Conservation (phyloP, 2,329 filamentous ascomycete species). For the Dendryphion nanum region DNA sequence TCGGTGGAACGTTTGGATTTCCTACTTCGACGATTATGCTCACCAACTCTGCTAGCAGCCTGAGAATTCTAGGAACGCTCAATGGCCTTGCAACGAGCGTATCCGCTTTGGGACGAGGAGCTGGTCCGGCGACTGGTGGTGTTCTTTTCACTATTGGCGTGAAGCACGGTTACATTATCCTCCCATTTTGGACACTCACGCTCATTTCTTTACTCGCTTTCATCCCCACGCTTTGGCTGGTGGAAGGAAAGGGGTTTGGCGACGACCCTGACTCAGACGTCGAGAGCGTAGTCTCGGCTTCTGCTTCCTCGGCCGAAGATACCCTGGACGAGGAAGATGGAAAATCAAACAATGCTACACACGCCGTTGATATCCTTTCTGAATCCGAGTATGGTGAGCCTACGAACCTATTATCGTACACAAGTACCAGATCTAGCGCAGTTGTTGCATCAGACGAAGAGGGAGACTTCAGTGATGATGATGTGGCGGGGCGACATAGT, state of each 20-base stretch:
- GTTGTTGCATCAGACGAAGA: conserved; percentile 25
- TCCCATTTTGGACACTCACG: conserved; percentile 79
- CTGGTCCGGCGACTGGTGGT: conserved; percentile 74
- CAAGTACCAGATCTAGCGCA: conserved; percentile 27
- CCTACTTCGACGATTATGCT: conserved; percentile 87
- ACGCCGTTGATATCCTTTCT: conserved; percentile 12
- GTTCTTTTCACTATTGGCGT: conserved; percentile 73
- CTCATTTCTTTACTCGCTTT: conserved; percentile 63
- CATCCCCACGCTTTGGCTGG: conserved; percentile 71
- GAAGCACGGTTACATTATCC: conserved; percentile 70
- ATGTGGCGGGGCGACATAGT: conserved; percentile 2
- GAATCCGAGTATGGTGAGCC: conserved; percentile 42
- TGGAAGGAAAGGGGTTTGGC: conserved; percentile 69
- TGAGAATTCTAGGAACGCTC: conserved; percentile 78
- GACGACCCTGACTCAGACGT: conserved; percentile 36
- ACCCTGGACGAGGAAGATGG: conserved; percentile 6
- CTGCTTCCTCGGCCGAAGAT: conserved; percentile 15
- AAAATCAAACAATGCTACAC: background rate
- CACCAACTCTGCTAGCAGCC: conserved; percentile 77
- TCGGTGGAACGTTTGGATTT: conserved; percentile 79
- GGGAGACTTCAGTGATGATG: conserved; percentile 10
- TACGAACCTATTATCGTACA: conserved; percentile 33
- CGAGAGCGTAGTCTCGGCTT: conserved; percentile 17
- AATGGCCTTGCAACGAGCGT: conserved; percentile 88
- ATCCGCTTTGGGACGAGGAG: conserved; percentile 74